Evolutionary conservation across 768 basidiomycete genomes (phyloP).

Genomic region (Roridomyces roridus): DNA sequence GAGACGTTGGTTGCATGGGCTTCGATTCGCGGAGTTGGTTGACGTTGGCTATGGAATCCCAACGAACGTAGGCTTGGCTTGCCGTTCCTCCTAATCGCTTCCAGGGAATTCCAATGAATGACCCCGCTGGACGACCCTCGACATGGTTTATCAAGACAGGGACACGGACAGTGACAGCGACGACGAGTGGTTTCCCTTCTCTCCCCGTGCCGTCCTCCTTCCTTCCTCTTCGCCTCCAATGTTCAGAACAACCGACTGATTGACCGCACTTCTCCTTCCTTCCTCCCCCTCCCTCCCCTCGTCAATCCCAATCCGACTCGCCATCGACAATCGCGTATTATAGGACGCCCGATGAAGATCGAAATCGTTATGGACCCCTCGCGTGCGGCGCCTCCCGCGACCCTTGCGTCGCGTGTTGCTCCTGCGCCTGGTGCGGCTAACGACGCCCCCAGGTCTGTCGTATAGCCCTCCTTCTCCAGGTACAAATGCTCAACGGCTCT

Average conservation of each 20-base stretch:
- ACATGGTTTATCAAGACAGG: slow-evolving; percentile 9
- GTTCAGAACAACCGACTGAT: slow-evolving; percentile 55
- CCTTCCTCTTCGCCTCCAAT: slow-evolving; percentile 43
- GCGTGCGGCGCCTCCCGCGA: slow-evolving; percentile 59
- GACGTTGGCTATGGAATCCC: not conserved
- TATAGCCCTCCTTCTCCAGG: not conserved
- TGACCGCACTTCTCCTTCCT: slow-evolving; percentile 35
- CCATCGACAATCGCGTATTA: slow-evolving; percentile 36
- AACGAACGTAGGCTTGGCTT: slow-evolving; percentile 28
- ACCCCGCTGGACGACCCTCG: not conserved
- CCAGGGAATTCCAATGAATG: slow-evolving; percentile 27
- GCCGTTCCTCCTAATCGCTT: slow-evolving; percentile 35
- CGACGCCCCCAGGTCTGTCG: slow-evolving; percentile 38
- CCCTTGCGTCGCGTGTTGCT: slow-evolving; percentile 86
- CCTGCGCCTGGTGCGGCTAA: slow-evolving; percentile 60
- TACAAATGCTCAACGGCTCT: not conserved
- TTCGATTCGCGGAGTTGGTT: slow-evolving; percentile 2
- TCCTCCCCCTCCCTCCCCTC: slow-evolving; percentile 47
- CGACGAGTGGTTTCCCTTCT: slow-evolving; percentile 35
- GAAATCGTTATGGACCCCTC: slow-evolving; percentile 94
- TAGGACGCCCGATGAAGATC: slow-evolving; percentile 98
- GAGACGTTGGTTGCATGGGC: not conserved
- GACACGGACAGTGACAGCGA: slow-evolving; percentile 28
- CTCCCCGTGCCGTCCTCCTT: slow-evolving; percentile 45
- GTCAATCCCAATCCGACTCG: slow-evolving; percentile 41